Evolutionary conservation across 495 filamentous ascomycete species (phyloP), one percentile per base, ranked within the genome.

Genomic region (Peziza echinospora): DNA sequence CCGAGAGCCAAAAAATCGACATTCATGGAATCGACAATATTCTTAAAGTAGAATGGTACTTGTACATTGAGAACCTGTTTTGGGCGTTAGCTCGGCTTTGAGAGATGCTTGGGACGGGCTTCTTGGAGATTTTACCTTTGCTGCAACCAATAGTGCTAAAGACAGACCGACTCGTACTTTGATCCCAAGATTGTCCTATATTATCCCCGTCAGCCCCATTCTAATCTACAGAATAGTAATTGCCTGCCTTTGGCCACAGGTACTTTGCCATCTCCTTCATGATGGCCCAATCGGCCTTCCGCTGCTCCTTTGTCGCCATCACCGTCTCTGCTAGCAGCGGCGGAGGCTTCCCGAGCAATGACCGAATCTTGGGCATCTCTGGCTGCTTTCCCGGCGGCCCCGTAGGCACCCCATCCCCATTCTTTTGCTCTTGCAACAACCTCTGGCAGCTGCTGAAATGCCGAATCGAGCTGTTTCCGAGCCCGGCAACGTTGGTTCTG

Each of bases 1-100:
- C 82, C 85, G 2, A 84, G 58, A 5, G 76, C 67, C 3, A 75
- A 72, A 62, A 94, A 82, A 59, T 94, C 89, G 51, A 97, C 71
- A 59, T 97, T 97, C 83, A 97, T 91, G 19, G 78, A 77, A 60
- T 97, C 89, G 40, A 97, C 80, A 52, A 97, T 97, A 60, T 69
- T 82, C 63, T 94, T 93, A 67, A 97, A 96, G 66, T 93, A 97
- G 63, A 97, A 97, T 3, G 89, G 89, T 30, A 97, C 80, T 65
- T 97, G 84, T 5, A 97, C 91, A 62, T 94, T 97, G 53, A 96
- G 69, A 47, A 93, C 70, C 76, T 80, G 55, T 21, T 25, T 10
- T 24, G 7, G 21, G 26, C 11, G 40, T 21, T 24, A 40, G 10
- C 21, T 40, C 41, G 8, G 26, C 26, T n/a, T 8, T 8, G 8